phyloP scores from a whole-genome alignment of 1,284 basidiomycete species.

The Ceratobasidium sp. region DNA sequence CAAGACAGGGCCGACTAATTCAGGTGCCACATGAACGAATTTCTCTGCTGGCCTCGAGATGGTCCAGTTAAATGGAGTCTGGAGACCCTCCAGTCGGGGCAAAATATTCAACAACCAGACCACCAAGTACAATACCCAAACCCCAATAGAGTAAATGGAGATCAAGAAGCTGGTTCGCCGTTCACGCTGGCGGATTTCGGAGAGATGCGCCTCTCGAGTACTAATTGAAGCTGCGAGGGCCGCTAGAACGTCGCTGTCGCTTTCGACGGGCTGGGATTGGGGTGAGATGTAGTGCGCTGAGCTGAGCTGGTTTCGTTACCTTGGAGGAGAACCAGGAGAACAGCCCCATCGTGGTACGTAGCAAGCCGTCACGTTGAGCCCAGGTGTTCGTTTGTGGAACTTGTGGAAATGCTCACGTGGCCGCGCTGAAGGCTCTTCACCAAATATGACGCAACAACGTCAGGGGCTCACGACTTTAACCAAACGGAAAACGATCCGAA shows the following conservation, averaged over 20 bases:
- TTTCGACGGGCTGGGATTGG: constrained; percentile 57
- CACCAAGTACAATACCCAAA: constrained; percentile 83
- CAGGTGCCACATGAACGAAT: constrained; percentile 63
- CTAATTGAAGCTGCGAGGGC: constrained; percentile 73
- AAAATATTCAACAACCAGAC: constrained; percentile 82
- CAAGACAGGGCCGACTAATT: constrained; percentile 82
- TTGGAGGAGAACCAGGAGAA: constrained; percentile 44
- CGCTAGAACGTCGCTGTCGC: constrained; percentile 76
- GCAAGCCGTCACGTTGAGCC: constrained; percentile 37
- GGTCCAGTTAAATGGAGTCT: constrained; percentile 50
- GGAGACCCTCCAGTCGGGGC: constrained; percentile 59
- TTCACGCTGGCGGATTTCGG: constrained; percentile 89
- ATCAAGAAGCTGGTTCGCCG: constrained; percentile 82
- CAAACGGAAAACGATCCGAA: no score
- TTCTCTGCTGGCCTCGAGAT: constrained; percentile 60
- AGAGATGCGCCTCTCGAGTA: constrained; percentile 80
- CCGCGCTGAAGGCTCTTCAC: not conserved
- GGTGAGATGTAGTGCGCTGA: not conserved
- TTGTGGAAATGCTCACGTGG: constrained; percentile 41
- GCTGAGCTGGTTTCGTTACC: constrained; percentile 1
- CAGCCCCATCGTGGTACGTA: constrained; percentile 36
- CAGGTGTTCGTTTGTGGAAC: constrained; percentile 38
- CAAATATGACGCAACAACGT: constrained; percentile 1
- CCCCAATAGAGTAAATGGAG: constrained; percentile 82
- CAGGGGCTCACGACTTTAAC: no score